Conservation (phyloP, 2,329 filamentous ascomycete genomes). For the Hypoxylon sp. region DNA sequence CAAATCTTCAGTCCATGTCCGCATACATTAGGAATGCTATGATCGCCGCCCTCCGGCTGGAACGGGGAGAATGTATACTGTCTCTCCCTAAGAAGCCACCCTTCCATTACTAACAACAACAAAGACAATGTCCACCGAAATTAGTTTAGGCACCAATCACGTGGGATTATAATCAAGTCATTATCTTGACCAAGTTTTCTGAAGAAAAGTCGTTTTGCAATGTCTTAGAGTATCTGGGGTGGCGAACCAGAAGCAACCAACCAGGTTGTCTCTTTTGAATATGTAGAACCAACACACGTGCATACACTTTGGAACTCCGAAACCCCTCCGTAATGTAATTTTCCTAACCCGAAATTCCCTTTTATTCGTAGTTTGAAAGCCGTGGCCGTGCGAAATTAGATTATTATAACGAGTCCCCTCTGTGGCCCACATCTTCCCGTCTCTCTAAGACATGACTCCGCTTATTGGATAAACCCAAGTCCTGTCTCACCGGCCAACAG, state of each 20-base stretch:
- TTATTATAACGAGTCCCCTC: slow-evolving; percentile 46
- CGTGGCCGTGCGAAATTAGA: slow-evolving; percentile 48
- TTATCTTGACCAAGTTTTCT: slow-evolving; percentile 33
- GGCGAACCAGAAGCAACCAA: slow-evolving; percentile 43
- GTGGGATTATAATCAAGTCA: slow-evolving; percentile 38
- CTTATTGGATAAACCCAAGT: slow-evolving; percentile 75
- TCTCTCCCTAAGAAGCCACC: slow-evolving; percentile 25
- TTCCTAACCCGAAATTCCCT: slow-evolving; percentile 40
- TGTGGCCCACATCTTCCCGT: slow-evolving; percentile 45
- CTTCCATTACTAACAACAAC: slow-evolving; percentile 44
- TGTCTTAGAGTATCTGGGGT: slow-evolving; percentile 43
- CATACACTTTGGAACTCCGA: slow-evolving; percentile 46
- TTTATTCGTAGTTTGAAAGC: slow-evolving; percentile 30
- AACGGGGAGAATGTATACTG: slow-evolving; percentile 35
- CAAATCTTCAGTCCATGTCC: slow-evolving; percentile 20
- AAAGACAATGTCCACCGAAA: slow-evolving; percentile 59
- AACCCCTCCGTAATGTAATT: slow-evolving; percentile 46
- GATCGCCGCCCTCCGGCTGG: slow-evolving; percentile 24
- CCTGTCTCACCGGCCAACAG: slow-evolving; percentile 76
- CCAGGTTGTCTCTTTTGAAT: slow-evolving; percentile 34
- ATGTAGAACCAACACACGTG: slow-evolving; percentile 33
- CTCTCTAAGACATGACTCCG: slow-evolving; percentile 36
- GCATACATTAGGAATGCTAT: slow-evolving; percentile 36
- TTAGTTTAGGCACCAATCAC: slow-evolving; percentile 46
- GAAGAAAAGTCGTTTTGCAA: slow-evolving; percentile 39